Conservation (phyloP, 805 yeast species). For the Metschnikowia picachoensis region DNA sequence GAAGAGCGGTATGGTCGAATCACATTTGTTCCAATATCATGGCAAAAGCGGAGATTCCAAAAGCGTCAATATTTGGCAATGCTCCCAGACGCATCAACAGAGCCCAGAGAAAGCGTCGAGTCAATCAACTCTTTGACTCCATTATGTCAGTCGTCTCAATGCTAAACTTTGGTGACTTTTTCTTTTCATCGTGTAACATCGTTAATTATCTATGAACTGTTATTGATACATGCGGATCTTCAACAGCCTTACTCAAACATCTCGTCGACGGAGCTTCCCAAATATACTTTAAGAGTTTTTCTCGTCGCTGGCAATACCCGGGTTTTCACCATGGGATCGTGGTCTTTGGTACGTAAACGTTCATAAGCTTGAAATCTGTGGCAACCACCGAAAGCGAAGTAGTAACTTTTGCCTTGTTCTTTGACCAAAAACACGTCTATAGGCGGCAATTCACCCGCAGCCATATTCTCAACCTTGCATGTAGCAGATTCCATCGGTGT, state of each 20-base stretch:
- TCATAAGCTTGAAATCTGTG: constrained; percentile 89
- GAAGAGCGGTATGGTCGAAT: constrained; percentile 59
- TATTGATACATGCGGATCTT: neutral
- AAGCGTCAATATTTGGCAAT: constrained; percentile 6
- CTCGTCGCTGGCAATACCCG: constrained; percentile 74
- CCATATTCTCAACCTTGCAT: constrained; percentile 46
- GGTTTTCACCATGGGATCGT: constrained; percentile 54
- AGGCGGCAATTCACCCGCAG: constrained; percentile 72
- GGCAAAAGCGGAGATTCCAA: constrained; percentile 16
- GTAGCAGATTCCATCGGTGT: constrained; percentile 61
- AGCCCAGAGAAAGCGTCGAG: constrained; percentile 22
- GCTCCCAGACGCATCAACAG: neutral
- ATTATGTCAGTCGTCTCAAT: neutral
- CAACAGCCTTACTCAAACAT: constrained; percentile 29
- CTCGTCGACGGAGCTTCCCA: constrained; percentile 64
- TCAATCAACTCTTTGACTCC: constrained; percentile 28
- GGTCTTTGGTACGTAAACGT: constrained; percentile 29
- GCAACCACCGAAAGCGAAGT: constrained; percentile 89
- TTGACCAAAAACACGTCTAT: constrained; percentile 71
- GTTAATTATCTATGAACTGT: too few relatives aligned
- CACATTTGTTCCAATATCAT: constrained; percentile 33
- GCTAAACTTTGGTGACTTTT: too few relatives aligned
- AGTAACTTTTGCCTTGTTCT: constrained; percentile 56
- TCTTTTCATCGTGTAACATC: too few relatives aligned
- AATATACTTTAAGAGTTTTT: constrained; percentile 59